phyloP scores from a whole-genome alignment of 1,284 basidiomycete genomes.

The Cryptococcus maquisensis region DNA sequence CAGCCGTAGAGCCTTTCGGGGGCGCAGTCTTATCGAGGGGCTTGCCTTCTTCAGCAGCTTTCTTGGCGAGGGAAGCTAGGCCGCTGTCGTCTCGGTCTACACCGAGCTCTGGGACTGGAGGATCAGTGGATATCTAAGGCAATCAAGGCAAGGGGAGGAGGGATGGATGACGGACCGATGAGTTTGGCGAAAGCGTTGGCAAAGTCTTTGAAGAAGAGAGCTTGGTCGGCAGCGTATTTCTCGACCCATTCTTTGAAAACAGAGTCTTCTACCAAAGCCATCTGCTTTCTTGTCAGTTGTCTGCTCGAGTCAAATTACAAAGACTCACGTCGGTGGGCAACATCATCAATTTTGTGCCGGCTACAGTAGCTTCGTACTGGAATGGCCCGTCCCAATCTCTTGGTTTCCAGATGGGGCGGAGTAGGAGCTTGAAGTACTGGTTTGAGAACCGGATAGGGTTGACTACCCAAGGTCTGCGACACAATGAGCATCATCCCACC shows the following conservation, averaged over 20 bases:
- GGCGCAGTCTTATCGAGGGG: conserved; percentile 31
- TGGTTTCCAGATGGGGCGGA: conserved; percentile 53
- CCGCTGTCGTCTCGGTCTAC: conserved; percentile 48
- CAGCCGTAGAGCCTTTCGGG: not conserved
- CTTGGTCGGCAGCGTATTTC: conserved; percentile 54
- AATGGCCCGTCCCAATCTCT: conserved; percentile 55
- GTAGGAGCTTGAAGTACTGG: conserved; percentile 52
- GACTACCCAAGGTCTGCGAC: conserved; percentile 44
- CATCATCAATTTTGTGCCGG: conserved; percentile 56
- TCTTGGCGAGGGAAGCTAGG: conserved; percentile 41
- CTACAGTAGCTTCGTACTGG: conserved; percentile 50
- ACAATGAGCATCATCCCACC: not conserved
- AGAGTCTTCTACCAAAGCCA: conserved; percentile 48
- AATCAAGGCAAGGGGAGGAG: not conserved
- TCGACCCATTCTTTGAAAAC: conserved; percentile 50
- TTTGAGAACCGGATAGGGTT: conserved; percentile 54
- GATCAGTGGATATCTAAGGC: not conserved
- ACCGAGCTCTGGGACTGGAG: conserved; percentile 49
- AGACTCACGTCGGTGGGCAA: conserved; percentile 51
- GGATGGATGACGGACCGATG: conserved; percentile 22
- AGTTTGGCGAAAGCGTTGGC: conserved; percentile 49
- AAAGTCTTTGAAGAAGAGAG: conserved; percentile 56
- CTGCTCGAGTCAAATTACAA: not conserved
- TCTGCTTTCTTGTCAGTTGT: conserved; percentile 29
- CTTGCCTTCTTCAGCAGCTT: conserved; percentile 42